Conservation (phyloP, 441 rosid genomes). For the Adansonia gregorii region DNA sequence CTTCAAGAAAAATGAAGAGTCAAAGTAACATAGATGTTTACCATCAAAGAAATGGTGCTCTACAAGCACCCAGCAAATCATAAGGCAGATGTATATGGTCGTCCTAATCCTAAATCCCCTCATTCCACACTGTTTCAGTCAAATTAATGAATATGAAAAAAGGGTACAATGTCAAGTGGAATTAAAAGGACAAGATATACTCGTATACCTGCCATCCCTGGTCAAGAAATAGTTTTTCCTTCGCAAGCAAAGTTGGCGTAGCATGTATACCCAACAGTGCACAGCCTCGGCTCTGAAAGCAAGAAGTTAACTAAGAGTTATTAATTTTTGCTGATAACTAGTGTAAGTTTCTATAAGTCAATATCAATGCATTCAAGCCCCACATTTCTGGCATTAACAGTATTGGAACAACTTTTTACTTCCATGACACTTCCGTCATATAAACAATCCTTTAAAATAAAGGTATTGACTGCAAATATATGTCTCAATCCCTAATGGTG, state of each 20-base stretch:
- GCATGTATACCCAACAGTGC: constrained; percentile 79
- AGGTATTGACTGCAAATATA: not conserved
- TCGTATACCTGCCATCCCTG: constrained; percentile 96
- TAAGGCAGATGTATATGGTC: not conserved
- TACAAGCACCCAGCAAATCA: not conserved
- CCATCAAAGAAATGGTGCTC: constrained; percentile 3
- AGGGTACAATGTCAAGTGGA: constrained; percentile 23
- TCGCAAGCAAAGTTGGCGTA: constrained; percentile 82
- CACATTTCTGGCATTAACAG: not conserved
- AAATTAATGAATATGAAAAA: not conserved
- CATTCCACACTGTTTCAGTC: not conserved
- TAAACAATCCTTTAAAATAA: not conserved
- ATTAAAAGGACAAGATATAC: constrained; percentile 42
- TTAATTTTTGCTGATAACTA: not conserved
- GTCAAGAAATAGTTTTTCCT: constrained; percentile 82
- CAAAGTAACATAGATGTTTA: not conserved
- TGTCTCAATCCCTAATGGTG: not conserved
- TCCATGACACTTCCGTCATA: not conserved
- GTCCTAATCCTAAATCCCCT: not conserved
- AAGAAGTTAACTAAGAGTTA: constrained; percentile 22
- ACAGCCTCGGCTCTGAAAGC: constrained; percentile 89
- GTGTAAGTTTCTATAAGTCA: constrained; percentile 10
- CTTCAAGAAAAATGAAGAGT: too few relatives aligned
- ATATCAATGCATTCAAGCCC: constrained; percentile 5
- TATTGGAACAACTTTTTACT: not conserved